Conservation (phyloP, 2,329 filamentous ascomycete genomes). For the Fusarium domesticum region DNA sequence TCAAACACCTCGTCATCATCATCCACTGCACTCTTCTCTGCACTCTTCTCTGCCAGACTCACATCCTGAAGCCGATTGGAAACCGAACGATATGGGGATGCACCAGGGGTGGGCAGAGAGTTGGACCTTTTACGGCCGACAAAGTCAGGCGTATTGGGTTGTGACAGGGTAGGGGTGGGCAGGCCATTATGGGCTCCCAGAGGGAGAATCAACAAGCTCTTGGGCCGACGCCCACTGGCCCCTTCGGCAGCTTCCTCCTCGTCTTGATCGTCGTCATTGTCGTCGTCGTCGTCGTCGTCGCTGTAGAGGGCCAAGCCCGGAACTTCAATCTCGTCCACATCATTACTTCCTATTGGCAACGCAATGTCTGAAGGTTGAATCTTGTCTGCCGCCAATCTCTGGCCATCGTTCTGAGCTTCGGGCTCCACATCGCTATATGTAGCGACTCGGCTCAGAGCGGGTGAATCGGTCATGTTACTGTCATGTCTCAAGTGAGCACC, state of each 20-base stretch:
- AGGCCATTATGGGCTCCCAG: constrained; percentile 27
- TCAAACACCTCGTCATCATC: constrained; percentile 9
- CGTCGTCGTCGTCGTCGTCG: constrained; percentile 58
- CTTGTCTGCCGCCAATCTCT: constrained; percentile 26
- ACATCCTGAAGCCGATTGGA: constrained; percentile 13
- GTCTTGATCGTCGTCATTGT: constrained; percentile 38
- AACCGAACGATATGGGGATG: constrained; percentile 22
- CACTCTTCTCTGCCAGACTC: background rate
- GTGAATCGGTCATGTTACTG: constrained; percentile 38
- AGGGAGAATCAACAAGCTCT: constrained; percentile 39
- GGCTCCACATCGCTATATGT: constrained; percentile 32
- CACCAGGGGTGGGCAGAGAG: constrained; percentile 26
- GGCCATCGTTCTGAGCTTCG: constrained; percentile 10
- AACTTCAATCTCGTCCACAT: constrained; percentile 77
- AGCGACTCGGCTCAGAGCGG: constrained; percentile 27
- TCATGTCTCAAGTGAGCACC: constrained; percentile 31
- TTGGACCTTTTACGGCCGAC: constrained; percentile 34
- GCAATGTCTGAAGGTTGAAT: constrained; percentile 50
- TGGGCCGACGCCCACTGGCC: constrained; percentile 39
- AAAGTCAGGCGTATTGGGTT: constrained; percentile 37
- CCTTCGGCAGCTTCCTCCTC: constrained; percentile 32
- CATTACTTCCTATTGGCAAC: constrained; percentile 64
- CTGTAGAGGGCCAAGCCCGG: constrained; percentile 63
- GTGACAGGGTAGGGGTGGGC: constrained; percentile 34
- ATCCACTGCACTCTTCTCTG: constrained; percentile 6